Evolutionary conservation across 1,284 basidiomycete genomes (phyloP), one percentile per base, ranked within the genome.

Genomic region (Malassezia obtusa): DNA sequence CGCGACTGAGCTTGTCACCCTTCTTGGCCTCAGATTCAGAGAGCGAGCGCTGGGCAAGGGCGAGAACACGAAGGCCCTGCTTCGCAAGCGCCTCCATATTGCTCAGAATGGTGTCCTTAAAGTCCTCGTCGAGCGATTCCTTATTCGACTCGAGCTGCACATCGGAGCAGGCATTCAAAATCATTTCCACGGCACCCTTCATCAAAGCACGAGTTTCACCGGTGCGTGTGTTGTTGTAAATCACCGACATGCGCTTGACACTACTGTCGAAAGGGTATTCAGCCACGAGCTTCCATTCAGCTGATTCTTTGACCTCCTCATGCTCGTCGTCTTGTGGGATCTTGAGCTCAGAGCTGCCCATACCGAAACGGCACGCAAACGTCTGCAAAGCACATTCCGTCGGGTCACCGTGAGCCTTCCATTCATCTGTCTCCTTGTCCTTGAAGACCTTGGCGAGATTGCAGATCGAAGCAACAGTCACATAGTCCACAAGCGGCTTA

Each of bases 321-420:
- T 36, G 39, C 14, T 58, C 61, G 55, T 71, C 65, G 24, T 65
- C 64, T 24, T 24, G 19, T 7, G 45, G 37, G 4, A 19, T 15
- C 24, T 37, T 44, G 15, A 71, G 59, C 37, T 52, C 47, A 22
- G 49, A 31, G 9, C 65, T 55, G 24, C 57, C 61, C 69, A 66
- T 70, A 26, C 60, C 65, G 55, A 76, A 76, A 11, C 75, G 63
- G 59, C 80, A 78, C 0, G 81, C 80, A 49, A 81, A 81, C 7
- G 83, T 82, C 69, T 84, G 82, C 6, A 84, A 77, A 0, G 82
- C 82, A 44, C 73, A 73, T 50, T 77, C 77, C 15, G 84, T 85
- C 1, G 83, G 81, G 62, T 85, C 84, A 26, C 84, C 84, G 40
- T 81, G 81, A 0, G 82, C 81, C 35, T 80, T 79, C 83, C 83